Base-by-base conservation (phyloP, 2,329 filamentous ascomycete genomes). In the Pyrenophora seminiperda region DNA sequence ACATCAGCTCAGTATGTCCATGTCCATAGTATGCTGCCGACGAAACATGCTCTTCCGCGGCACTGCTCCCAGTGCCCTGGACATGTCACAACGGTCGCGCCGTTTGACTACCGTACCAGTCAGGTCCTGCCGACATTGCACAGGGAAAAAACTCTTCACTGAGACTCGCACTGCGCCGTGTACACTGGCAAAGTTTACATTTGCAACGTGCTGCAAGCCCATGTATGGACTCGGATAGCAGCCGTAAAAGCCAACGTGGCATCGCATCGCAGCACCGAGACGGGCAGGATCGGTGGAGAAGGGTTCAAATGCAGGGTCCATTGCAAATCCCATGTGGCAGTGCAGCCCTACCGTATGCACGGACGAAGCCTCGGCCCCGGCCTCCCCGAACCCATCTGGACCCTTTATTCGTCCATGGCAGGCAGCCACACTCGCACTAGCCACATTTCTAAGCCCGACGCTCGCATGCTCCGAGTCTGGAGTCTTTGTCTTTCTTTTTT, bases 271-370 rank as follows among this genome's bases (percentile, higher is more conserved):
- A 41, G n/a, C 27, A 37, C 49, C 41, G 18, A 37, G 46, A 41
- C 41, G 31, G 49, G 41, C 29, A 29, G 40, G 41, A 47, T 47
- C 48, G 30, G 42, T 47, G 33, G 38, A 38, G 48, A 41, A 38
- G 33, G 14, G 20, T 7, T 7, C 18, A 46, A 32, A 50, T 47
- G 47, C 54, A 59, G 56, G 56, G 56, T 57, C 53, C 47, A 49
- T 36, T 24, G 29, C 36, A 27, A 11, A 11, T 15, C 22, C 39
- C 31, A 29, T 53, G 58, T 59, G 58, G 58, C 58, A 41, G 56
- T 61, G 58, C 58, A 59, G 58, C 58, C 58, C 53, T 61, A 56
- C 15, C 52, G 48, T 45, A 56, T 50, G 45, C 53, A 58, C 55
- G 45, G 45, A 33, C n/a, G 29, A 45, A 47, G 44, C 39, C 51